Evolutionary conservation across 768 basidiomycete species (phyloP), one percentile per base, ranked within the genome.

Genomic region (Lentinula edodes): DNA sequence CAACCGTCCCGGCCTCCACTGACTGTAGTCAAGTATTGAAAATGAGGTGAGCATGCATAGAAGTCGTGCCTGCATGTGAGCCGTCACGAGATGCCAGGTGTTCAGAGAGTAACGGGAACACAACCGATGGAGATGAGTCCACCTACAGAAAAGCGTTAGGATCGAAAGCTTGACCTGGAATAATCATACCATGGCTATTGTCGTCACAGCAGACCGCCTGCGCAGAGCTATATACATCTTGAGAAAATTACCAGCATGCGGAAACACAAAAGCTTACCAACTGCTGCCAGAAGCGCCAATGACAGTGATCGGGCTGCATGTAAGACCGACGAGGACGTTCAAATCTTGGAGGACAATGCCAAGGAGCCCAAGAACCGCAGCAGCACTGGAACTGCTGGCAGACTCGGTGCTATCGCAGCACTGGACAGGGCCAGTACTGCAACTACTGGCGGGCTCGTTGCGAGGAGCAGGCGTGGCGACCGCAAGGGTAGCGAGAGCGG

Each of bases 321-420:
- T 45, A 23, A 52, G 35, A n/a, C 32, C 58, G 28, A 65, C 55
- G 3, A 34, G 18, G 34, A 52, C 58, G 36, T 20, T 60, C 36
- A 43, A 16, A 38, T 41, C 88, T 6, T 90, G 81, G 6, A 91
- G 73, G 70, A 88, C 89, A 58, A 68, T 63, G 62, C 66, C 67
- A 60, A 62, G 8, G 34, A 61, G 60, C 32, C 36, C 60, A 32
- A 69, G 50, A 16, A 68, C 15, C 13, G 34, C 43, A 15, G 62
- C 42, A 13, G 59, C 64, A 23, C 61, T 55, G 32, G 64, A 18
- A 15, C 41, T 38, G 36, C 55, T 54, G 35, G 64, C 58, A n/a
- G 43, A 4, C 28, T 18, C 0, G 42, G 50, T 46, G n/a, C 20
- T 48, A 2, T 59, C 5, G 58, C 58, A 59, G 38, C 58, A 59